Evolutionary conservation across 192 early-diverging fungal species (phyloP), one percentile per base, ranked within the genome.

Genomic region (Entomortierella beljakovae): DNA sequence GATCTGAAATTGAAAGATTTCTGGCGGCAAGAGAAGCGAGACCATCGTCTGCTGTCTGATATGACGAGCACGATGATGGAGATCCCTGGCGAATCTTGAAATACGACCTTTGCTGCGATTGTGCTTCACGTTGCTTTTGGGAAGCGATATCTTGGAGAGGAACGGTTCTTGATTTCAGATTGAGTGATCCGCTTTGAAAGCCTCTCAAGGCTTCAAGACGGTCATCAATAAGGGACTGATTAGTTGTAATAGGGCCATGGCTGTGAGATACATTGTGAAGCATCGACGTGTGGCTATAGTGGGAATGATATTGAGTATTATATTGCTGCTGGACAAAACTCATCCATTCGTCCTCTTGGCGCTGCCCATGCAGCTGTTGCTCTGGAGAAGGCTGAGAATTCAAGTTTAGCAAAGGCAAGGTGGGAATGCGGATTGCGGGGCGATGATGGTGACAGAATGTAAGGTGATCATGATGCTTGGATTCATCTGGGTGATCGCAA

Each of bases 371-470:
- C 25, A 31, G 26, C 23, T 49, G 40, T 25, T 70, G 55, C 28
- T 70, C 75, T 0, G 49, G 35, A 6, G 57, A 60, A 3, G 61
- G 61, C 13, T 60, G 37, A 5, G 57, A 55, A 38, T 70, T 79
- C 33, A 48, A 37, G 61, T 64, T 68, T 23, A 69, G 15, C 18
- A 65, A 22, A 1, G 68, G 68, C 31, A 70, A 31, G 11, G 55
- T 51, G 2, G 75, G 67, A 51, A 79, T 70, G 5, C 66, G 75
- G 34, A 79, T 70, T 20, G 75, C 75, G 20, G 75, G 75, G 2
- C 75, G 61, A 35, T 79, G 75, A 20, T 79, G 75, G 28, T 79
- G 75, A 16, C 75, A 79, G 37, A 70, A 79, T 5, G 50, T 64
- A 31, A 79, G 61, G 48, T 79, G 75, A 46, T 79, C 75, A 48